Evolutionary conservation across 345 rosid genomes (phyloP).

Genomic region (Ceriops zippeliana): DNA sequence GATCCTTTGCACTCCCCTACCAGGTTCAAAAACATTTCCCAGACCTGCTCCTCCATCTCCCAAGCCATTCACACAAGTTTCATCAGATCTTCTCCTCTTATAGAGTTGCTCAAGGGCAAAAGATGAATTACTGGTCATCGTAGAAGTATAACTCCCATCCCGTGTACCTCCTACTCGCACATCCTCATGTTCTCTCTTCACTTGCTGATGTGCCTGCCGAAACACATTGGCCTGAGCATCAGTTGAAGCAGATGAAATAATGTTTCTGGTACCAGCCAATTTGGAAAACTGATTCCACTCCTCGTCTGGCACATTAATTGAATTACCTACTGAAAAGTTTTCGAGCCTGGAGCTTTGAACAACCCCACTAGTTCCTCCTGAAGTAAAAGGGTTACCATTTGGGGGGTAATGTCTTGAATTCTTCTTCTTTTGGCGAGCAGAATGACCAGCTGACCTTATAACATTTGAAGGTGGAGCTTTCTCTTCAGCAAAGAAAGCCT

Average conservation of each 20-base stretch:
- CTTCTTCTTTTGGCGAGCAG: slow-evolving; percentile 43
- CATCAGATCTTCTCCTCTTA: slow-evolving; percentile 49
- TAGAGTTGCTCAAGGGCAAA: slow-evolving; percentile 30
- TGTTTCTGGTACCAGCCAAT: slow-evolving; percentile 31
- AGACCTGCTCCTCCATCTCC: slow-evolving; percentile 31
- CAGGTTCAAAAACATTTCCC: slow-evolving; percentile 26
- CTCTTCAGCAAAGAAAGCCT: slow-evolving; percentile 69
- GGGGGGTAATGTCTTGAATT: slow-evolving; percentile 33
- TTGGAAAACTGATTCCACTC: slow-evolving; percentile 36
- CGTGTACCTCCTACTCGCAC: slow-evolving; percentile 23
- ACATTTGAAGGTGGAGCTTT: slow-evolving; percentile 61
- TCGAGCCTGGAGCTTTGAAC: slow-evolving; percentile 10
- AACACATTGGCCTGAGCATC: slow-evolving; percentile 36
- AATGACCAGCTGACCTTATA: slow-evolving; percentile 34
- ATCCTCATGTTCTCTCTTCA: slow-evolving; percentile 43
- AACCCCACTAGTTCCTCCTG: slow-evolving; percentile 21
- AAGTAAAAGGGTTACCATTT: slow-evolving; percentile 24
- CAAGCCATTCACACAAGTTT: slow-evolving; percentile 17
- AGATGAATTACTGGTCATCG: slow-evolving; percentile 25
- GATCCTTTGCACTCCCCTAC: slow-evolving; percentile 28
- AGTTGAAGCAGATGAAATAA: slow-evolving; percentile 23
- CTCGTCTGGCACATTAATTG: slow-evolving; percentile 29
- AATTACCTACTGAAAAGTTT: slow-evolving; percentile 6
- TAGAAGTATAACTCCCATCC: slow-evolving; percentile 23
- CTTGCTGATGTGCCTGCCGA: slow-evolving; percentile 36